Base-by-base conservation (phyloP, 257 asterid genomes). In the Gentiana dahurica region DNA sequence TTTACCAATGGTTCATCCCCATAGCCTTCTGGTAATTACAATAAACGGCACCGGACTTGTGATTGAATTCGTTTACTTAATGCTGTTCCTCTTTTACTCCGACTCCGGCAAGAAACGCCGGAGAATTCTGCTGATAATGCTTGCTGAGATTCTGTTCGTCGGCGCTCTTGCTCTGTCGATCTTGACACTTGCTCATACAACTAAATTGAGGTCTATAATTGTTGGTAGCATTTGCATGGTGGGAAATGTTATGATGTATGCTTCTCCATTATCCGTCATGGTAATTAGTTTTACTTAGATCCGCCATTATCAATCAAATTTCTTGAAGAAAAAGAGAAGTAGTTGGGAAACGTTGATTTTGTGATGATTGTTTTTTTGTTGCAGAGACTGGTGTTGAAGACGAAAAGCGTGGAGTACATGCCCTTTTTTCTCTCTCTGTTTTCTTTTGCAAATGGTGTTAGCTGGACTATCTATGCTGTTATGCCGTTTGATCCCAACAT, bases 341-440 rank as follows among this genome's bases (percentile, higher is more conserved):
- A 4, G 46, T 41, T 41, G 6, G 46, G 32, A 50, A 51, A 33
- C 4, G 37, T 51, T n/a, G 49, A 32, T 5, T 6, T 32, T 38
- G 24, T 37, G 4, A 4, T 54, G 44, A 45, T 52, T 32, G 8
- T 35, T 34, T n/a, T n/a, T 58, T 38, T 53, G 24, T 11, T 68
- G 78, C 91, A 92, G 99, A 88, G 80, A 65, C 2, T 85, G 79
- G 99, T 92, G 81, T 69, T 88, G 44, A 66, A 62, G 2, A 83
- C 95, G 35, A 85, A 61, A 58, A 92, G 97, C 49, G 99, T 92
- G 63, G 99, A 88, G 65, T 92, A 63, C 60, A 85, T 92, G 97
- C 97, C 97, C 0, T 92, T 92, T 52, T 88, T 69, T 65, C 80
- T 89, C 0, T 88, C 95, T 0, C 73, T 92, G 1, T 84, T 81